Evolutionary conservation across 176 grass and related monocot species (phyloP).

Genomic region (Hyparrhenia diplandra): DNA sequence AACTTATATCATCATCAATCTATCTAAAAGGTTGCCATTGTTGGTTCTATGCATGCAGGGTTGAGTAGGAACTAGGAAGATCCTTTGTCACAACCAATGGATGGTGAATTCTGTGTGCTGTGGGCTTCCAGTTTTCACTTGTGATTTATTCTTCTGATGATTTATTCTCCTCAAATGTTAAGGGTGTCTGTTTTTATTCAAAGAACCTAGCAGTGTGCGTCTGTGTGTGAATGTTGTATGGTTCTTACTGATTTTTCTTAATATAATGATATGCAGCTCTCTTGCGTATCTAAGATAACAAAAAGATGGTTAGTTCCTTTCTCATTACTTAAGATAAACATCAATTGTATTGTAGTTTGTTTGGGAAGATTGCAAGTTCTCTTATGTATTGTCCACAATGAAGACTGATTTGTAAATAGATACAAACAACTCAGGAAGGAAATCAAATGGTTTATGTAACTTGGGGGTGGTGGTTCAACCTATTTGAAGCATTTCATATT

Average conservation of each 20-base stretch:
- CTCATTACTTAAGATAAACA: background rate
- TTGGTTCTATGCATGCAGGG: conserved; percentile 18
- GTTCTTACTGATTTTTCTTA: background rate
- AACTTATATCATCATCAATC: no score
- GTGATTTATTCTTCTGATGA: background rate
- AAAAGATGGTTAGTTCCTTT: background rate
- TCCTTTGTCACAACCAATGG: background rate
- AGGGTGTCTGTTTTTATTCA: background rate
- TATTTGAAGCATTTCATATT: no score
- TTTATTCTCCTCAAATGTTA: background rate
- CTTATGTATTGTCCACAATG: background rate
- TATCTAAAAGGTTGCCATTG: background rate
- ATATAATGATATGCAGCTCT: background rate
- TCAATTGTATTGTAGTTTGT: background rate
- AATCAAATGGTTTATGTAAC: background rate
- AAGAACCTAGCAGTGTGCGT: background rate
- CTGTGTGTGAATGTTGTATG: background rate
- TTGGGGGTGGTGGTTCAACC: background rate
- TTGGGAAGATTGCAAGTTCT: background rate
- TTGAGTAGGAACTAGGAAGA: background rate
- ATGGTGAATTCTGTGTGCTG: conserved; percentile 5
- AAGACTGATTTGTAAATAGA: background rate
- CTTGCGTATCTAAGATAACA: background rate
- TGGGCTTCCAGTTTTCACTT: background rate
- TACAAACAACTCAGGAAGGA: background rate